A percentile compares a stretch with the other conserved stretches of the same genome.
Conservation (phyloP, 768 basidiomycete genomes). For the Xerocomellus chrysenteron region DNA sequence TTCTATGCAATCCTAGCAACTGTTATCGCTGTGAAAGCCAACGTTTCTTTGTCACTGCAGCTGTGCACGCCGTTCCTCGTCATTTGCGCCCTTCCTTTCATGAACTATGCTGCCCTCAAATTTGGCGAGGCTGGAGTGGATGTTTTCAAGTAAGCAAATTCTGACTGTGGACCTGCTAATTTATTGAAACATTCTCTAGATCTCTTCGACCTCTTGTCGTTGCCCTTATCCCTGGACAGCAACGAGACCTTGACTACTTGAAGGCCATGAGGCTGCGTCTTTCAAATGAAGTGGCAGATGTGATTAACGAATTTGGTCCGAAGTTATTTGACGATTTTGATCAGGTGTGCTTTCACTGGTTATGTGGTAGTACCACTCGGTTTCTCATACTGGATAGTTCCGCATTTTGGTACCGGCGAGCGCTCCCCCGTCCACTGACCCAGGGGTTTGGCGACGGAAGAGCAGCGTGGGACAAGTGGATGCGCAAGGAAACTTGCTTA, state of each 20-base stretch:
- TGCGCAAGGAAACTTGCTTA: constrained; percentile 79
- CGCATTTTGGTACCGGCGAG: constrained; percentile 80
- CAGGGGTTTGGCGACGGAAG: constrained; percentile 78
- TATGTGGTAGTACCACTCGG: not conserved
- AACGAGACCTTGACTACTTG: constrained; percentile 71
- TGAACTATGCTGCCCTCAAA: constrained; percentile 91
- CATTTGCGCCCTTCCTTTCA: constrained; percentile 72
- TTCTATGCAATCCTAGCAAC: constrained; percentile 83
- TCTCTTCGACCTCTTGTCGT: constrained; percentile 88
- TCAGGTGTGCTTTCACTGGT: constrained; percentile 46
- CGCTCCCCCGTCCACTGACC: constrained; percentile 75
- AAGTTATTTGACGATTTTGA: constrained; percentile 86
- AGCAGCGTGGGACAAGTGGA: constrained; percentile 81
- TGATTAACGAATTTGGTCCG: constrained; percentile 88
- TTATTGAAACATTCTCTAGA: constrained; percentile 41
- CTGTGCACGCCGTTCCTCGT: constrained; percentile 79
- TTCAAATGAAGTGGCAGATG: constrained; percentile 78
- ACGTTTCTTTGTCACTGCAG: constrained; percentile 59
- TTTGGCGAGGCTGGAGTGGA: constrained; percentile 99
- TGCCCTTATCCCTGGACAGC: constrained; percentile 86
- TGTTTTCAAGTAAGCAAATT: constrained; percentile 81
- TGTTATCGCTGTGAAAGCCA: constrained; percentile 64
- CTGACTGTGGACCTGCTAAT: not conserved
- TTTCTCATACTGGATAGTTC: constrained; percentile 43
- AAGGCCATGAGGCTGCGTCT: constrained; percentile 72